Conservation (phyloP, 768 basidiomycete species). For the Pisolithus tinctorius region DNA sequence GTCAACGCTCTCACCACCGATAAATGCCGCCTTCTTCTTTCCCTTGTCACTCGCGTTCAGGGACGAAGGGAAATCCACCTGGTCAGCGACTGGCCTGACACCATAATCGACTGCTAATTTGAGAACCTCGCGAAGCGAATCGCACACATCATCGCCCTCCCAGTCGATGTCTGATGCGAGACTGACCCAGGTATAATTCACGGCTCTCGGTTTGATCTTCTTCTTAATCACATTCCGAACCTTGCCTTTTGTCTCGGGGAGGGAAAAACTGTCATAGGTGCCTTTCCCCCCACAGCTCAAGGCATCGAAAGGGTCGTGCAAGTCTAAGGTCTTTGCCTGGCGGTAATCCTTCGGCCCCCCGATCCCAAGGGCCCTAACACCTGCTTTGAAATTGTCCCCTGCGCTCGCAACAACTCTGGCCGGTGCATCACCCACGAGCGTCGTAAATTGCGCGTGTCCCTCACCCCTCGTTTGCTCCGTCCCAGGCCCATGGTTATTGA, state of each 20-base stretch:
- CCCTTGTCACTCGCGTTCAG: constrained; percentile 17
- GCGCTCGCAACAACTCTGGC: constrained; percentile 60
- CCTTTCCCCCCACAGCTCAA: constrained; percentile 18
- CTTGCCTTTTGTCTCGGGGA: constrained; percentile 10
- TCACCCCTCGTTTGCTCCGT: constrained; percentile 21
- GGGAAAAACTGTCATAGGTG: too few species aligned
- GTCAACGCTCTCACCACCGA: constrained; percentile 11
- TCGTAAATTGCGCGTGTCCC: constrained; percentile 58
- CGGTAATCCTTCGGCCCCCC: constrained; percentile 21
- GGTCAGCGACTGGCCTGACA: constrained; percentile 21
- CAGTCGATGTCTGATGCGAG: constrained; percentile 75
- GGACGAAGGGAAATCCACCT: constrained; percentile 15
- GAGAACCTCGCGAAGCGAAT: constrained; percentile 37
- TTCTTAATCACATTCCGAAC: constrained; percentile 25
- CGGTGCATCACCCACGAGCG: constrained; percentile 67
- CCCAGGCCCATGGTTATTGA: constrained; percentile 10
- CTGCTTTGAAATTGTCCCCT: constrained; percentile 67
- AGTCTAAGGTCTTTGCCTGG: constrained; percentile 1
- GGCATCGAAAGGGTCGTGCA: neutral
- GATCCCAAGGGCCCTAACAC: constrained; percentile 51
- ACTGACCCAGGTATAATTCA: constrained; percentile 81
- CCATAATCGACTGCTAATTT: constrained; percentile 30
- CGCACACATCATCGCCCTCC: constrained; percentile 70
- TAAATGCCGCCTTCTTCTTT: constrained; percentile 15
- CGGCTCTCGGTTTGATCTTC: constrained; percentile 32